A percentile compares a stretch with the other conserved stretches of the same genome.
These are phyloP conservation scores for Wallacemonas sp. DNA, from an alignment of 208 protist genomes.

Conservation along the genomic window DNA sequence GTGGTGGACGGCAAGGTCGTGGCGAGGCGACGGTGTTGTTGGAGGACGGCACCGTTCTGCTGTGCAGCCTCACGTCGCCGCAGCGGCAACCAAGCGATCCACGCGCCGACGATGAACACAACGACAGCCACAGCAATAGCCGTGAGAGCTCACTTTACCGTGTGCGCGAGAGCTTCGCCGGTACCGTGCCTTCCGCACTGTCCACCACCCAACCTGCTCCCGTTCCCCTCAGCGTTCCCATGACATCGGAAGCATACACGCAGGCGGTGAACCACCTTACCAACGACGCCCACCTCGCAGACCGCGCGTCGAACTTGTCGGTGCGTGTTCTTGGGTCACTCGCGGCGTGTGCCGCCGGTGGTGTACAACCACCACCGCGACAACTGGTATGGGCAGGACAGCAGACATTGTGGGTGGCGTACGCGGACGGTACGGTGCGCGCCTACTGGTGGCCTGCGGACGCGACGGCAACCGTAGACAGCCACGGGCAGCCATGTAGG, in stretches of 20 bases:
- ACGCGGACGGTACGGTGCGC: conserved; percentile 37
- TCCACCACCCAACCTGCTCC: background rate
- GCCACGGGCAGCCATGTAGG: background rate
- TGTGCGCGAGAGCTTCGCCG: conserved; percentile 4
- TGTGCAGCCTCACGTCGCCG: conserved; percentile 26
- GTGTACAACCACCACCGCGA: too few species aligned
- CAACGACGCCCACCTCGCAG: conserved; percentile 5
- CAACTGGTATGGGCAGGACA: conserved; percentile 32
- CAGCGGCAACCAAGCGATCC: background rate
- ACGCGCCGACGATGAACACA: background rate
- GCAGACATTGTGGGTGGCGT: conserved; percentile 53
- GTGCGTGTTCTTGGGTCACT: conserved; percentile 18
- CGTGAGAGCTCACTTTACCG: conserved; percentile 8
- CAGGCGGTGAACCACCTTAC: background rate
- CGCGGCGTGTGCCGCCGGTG: conserved; percentile 14
- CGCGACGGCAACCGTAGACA: background rate
- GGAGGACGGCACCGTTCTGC: conserved; percentile 34
- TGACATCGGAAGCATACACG: background rate
- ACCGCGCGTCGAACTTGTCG: background rate
- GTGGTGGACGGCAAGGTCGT: conserved; percentile 26
- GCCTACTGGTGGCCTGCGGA: conserved; percentile 4
- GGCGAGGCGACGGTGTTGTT: conserved; percentile 60
- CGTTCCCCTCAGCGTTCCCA: background rate
- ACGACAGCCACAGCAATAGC: background rate
- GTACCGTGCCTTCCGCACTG: background rate